phyloP scores from a whole-genome alignment of 2,329 filamentous ascomycete genomes.

The Calonectria montana region DNA sequence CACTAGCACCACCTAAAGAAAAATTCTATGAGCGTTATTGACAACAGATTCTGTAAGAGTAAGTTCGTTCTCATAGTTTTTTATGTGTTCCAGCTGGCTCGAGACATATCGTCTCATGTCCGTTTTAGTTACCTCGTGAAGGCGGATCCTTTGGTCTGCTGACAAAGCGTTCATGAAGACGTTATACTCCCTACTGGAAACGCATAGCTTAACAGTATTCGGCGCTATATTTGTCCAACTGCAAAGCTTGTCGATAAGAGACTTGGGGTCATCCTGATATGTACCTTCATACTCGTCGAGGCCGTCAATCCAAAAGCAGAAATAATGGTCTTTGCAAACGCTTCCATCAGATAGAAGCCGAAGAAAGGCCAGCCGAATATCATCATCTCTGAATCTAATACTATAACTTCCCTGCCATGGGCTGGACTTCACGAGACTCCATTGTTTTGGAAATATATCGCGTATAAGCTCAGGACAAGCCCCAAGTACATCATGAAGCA shows the following conservation, averaged over 20 bases:
- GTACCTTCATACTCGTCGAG: background rate
- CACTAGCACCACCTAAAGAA: background rate
- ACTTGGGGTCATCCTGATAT: background rate
- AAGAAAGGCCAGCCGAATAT: background rate
- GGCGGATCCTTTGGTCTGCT: background rate
- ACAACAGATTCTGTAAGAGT: background rate
- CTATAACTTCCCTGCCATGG: background rate
- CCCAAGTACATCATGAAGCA: background rate
- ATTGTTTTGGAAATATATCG: background rate
- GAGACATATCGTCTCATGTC: background rate
- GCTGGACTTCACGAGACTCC: background rate
- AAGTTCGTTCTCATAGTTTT: too few relatives aligned
- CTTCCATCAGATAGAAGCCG: background rate
- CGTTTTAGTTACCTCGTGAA: background rate
- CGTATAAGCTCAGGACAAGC: background rate
- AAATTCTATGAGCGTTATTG: background rate
- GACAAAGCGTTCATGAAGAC: background rate
- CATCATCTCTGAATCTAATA: background rate
- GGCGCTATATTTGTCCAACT: background rate
- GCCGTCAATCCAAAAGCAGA: background rate
- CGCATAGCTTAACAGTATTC: background rate
- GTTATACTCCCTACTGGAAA: background rate
- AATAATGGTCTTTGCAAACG: background rate
- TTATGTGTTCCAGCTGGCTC: background rate
- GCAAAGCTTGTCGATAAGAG: background rate